Evolutionary conservation across 1,284 basidiomycete species (phyloP).

Genomic region (Ganoderma sp.): DNA sequence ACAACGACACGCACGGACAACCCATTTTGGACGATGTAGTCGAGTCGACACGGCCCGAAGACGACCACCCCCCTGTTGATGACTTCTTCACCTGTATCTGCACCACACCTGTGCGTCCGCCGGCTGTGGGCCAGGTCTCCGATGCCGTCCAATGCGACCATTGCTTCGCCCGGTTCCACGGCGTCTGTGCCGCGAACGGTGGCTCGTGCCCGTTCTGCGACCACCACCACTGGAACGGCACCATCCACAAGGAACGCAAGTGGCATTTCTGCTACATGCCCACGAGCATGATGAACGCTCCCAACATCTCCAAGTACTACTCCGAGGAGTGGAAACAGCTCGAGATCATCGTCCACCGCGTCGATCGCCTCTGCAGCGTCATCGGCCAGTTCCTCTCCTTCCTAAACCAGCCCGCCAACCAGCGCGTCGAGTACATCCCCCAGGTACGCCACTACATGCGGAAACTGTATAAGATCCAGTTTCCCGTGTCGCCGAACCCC

Average conservation of each 20-base stretch:
- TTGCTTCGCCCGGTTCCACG: constrained; percentile 83
- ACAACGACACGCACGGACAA: constrained; percentile 64
- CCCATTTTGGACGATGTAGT: constrained; percentile 73
- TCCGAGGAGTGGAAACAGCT: constrained; percentile 78
- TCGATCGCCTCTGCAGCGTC: constrained; percentile 71
- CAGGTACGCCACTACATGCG: constrained; percentile 87
- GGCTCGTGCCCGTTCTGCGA: constrained; percentile 89
- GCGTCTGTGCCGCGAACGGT: constrained; percentile 80
- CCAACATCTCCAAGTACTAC: constrained; percentile 75
- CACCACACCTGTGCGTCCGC: constrained; percentile 72
- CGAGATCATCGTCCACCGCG: constrained; percentile 74
- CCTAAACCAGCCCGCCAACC: constrained; percentile 68
- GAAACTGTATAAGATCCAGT: constrained; percentile 83
- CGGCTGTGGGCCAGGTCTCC: constrained; percentile 69
- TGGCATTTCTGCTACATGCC: constrained; percentile 83
- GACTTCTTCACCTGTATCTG: constrained; percentile 87
- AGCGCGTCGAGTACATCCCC: constrained; percentile 71
- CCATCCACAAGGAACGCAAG: constrained; percentile 76
- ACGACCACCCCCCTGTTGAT: constrained; percentile 75
- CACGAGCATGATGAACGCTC: constrained; percentile 67
- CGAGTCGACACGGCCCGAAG: constrained; percentile 71
- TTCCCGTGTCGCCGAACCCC: constrained; percentile 76
- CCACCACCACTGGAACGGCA: constrained; percentile 86
- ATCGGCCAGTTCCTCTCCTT: constrained; percentile 81
- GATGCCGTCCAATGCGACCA: constrained; percentile 88